Conservation (phyloP, 2,329 filamentous ascomycete species). For the Colletotrichum musicola region DNA sequence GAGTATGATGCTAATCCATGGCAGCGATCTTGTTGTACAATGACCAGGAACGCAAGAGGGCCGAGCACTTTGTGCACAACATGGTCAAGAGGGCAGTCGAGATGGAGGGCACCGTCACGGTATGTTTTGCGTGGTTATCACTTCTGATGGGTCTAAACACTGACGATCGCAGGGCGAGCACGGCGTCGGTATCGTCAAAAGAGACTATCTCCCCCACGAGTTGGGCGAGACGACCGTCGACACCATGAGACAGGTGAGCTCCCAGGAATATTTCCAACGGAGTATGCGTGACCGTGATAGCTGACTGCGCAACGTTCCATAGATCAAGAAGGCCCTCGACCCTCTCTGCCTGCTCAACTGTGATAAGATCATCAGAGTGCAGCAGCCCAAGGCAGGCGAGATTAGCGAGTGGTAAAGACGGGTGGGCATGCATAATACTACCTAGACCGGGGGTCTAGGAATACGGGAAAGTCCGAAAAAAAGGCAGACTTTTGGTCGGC, state of each 20-base stretch:
- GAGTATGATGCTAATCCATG: constrained; percentile 40
- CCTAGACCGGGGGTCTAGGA: constrained; percentile 20
- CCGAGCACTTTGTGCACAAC: constrained; percentile 79
- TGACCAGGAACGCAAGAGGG: constrained; percentile 74
- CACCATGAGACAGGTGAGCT: constrained; percentile 80
- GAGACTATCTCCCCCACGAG: constrained; percentile 85
- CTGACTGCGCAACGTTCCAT: background rate
- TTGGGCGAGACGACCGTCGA: constrained; percentile 81
- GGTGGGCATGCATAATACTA: background rate
- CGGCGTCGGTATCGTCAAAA: constrained; percentile 85
- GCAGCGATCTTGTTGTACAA: constrained; percentile 70
- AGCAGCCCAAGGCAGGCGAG: constrained; percentile 65
- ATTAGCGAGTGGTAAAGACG: constrained; percentile 56
- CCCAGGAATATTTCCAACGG: constrained; percentile 17
- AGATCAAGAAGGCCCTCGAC: constrained; percentile 86
- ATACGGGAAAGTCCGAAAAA: background rate
- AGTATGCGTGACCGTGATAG: no score
- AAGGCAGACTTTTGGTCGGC: background rate
- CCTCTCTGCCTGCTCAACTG: constrained; percentile 78
- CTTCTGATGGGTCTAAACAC: background rate
- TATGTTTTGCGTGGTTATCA: constrained; percentile 46
- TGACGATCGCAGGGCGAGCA: constrained; percentile 74
- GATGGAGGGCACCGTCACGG: constrained; percentile 86
- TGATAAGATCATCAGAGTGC: constrained; percentile 76
- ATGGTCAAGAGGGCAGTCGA: constrained; percentile 91